Evolutionary conservation across 371 early-diverging fungal species (phyloP), one percentile per base, ranked within the genome.

Genomic region (Mucor racemosus): DNA sequence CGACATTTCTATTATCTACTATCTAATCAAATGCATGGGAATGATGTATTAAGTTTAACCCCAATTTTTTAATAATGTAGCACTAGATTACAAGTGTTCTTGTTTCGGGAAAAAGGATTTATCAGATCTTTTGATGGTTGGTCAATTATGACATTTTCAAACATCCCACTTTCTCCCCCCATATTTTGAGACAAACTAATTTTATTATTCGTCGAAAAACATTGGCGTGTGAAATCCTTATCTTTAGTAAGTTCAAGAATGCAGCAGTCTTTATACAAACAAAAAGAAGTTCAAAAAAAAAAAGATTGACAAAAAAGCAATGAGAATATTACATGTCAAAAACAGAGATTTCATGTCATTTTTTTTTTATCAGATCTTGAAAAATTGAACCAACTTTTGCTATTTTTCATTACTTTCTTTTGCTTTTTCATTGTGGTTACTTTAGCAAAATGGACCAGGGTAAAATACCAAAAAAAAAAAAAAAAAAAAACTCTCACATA

Each of bases 201-300:
- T 44, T n/a, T 5, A 38, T 9, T 6, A n/a, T 17, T 26, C 26
- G 26, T 26, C 26, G n/a, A 44, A 13, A 10, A 31, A 26, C 21
- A 35, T 46, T 61, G 50, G 50, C 61, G 61, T 61, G 61, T 38
- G 61, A 61, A 61, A 61, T 61, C 46, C 50, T 61, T 61, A 61
- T 61, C 61, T 35, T 96, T 44, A 17, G 44, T n/a, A 17, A 44
- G n/a, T 0, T 14, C 42, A 42, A 42, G 42, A 17, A 44, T 44
- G n/a, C 44, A 44, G 17, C n/a, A 17, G 6, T 5, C 7, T 44
- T 44, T 15, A n/a, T n/a, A 44, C 42, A 44, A n/a, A 44, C 44
- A 17, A n/a, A 14, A 42, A 14, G n/a, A 14, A 5, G 7, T 44
- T 44, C 44, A 4, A 15, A 26, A 26, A 26, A 26, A 26, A 26